Conservation (phyloP, 371 early-diverging fungal species). For the Mortierella sp. region DNA sequence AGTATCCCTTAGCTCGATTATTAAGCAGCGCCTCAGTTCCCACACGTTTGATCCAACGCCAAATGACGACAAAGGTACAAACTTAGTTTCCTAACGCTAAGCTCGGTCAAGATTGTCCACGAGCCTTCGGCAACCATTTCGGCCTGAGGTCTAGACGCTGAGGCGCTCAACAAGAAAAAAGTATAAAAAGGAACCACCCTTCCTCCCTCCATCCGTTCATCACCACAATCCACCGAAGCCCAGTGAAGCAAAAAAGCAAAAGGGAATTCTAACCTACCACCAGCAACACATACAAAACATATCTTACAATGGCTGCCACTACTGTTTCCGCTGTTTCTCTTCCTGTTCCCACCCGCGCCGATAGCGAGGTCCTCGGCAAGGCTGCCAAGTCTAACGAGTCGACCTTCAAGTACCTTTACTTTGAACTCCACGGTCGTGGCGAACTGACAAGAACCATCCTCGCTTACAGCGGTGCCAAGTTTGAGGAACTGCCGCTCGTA, state of each 20-base stretch:
- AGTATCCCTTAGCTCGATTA: too few relatives aligned
- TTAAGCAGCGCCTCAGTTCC: too few relatives aligned
- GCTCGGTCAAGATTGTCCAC: too few relatives aligned
- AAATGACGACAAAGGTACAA: too few relatives aligned
- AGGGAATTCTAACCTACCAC: background rate
- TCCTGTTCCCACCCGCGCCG: slow-evolving; percentile 32
- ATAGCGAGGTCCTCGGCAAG: slow-evolving; percentile 17
- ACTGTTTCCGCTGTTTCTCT: slow-evolving; percentile 9
- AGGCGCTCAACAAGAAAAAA: too few relatives aligned
- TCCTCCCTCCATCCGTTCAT: too few relatives aligned
- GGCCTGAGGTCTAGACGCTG: too few relatives aligned
- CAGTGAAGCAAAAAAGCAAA: background rate
- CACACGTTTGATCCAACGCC: too few relatives aligned
- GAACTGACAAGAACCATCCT: slow-evolving; percentile 36
- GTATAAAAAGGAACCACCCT: too few relatives aligned
- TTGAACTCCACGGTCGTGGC: slow-evolving; percentile 45
- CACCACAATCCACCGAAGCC: background rate
- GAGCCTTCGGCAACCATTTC: too few relatives aligned
- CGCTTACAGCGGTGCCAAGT: slow-evolving; percentile 25
- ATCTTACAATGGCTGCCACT: slow-evolving; percentile 5
- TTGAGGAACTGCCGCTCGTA: slow-evolving; percentile 36
- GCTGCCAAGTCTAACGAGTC: slow-evolving; percentile 24
- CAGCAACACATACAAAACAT: slow-evolving; percentile 1
- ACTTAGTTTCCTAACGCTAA: too few relatives aligned
- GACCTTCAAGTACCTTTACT: slow-evolving; percentile 44